Evolutionary conservation across 1,139 yeast genomes (phyloP).

Genomic region (Tardiomyces digboiensis): DNA sequence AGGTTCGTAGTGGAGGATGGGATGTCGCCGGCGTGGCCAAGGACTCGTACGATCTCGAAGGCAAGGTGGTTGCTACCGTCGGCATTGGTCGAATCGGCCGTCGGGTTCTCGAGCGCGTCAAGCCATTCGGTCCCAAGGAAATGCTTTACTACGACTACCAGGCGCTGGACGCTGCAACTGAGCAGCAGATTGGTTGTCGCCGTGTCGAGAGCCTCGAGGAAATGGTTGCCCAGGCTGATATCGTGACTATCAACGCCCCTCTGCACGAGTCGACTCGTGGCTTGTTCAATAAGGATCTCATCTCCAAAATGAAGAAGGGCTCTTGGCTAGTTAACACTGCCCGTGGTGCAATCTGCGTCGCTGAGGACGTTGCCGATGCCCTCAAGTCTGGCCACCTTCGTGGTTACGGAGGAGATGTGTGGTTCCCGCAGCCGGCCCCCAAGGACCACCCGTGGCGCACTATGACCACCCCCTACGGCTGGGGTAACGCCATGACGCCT

Average conservation of each 20-base stretch:
- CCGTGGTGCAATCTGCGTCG: constrained; percentile 70
- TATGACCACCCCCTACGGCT: constrained; percentile 55
- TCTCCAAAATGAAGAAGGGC: constrained; percentile 68
- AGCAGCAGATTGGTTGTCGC: constrained; percentile 47
- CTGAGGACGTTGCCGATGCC: constrained; percentile 69
- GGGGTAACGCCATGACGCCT: constrained; percentile 82
- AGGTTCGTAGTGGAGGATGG: constrained; percentile 52
- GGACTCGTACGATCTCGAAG: constrained; percentile 67
- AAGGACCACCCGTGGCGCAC: constrained; percentile 68
- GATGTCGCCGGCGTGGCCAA: constrained; percentile 73
- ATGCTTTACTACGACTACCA: constrained; percentile 72
- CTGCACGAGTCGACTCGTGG: constrained; percentile 64
- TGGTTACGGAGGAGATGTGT: constrained; percentile 83
- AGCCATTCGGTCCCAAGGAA: constrained; percentile 68
- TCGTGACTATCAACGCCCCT: constrained; percentile 73
- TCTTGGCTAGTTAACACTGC: constrained; percentile 78
- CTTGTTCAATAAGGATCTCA: constrained; percentile 53
- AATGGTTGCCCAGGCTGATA: constrained; percentile 57
- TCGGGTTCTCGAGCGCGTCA: constrained; percentile 62
- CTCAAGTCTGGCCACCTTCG: constrained; percentile 56
- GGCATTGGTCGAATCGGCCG: constrained; percentile 82
- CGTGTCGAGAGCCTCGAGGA: constrained; percentile 59
- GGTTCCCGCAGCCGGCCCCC: constrained; percentile 79
- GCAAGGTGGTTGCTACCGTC: constrained; percentile 65
- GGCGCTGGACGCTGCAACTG: constrained; percentile 48